Conservation (phyloP, 2,329 filamentous ascomycete species). For the Hirsutella thompsonii region DNA sequence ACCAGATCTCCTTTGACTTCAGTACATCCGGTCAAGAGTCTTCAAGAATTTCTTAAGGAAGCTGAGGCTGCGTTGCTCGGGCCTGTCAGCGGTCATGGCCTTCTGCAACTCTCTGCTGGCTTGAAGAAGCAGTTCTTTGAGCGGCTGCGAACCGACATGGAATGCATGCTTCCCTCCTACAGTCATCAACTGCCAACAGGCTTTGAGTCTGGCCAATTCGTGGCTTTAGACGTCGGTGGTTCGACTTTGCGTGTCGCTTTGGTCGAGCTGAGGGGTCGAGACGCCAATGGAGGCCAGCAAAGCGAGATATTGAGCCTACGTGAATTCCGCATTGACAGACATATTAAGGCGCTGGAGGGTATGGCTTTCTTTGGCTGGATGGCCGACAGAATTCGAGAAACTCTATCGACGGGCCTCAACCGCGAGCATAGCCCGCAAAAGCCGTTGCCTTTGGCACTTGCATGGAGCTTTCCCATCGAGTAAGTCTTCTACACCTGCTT, state of each 20-base stretch:
- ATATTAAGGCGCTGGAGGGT: constrained; percentile 44
- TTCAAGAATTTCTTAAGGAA: constrained; percentile 42
- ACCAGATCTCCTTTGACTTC: constrained; percentile 14
- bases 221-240: constrained; percentile 56
- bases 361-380: constrained; percentile 57
- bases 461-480: constrained; percentile 62
- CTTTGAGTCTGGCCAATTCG: constrained; percentile 42
- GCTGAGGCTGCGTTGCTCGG: constrained; percentile 38
- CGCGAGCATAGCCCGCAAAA: constrained; percentile 21
- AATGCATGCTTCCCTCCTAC: constrained; percentile 55
- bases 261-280: constrained; percentile 42
- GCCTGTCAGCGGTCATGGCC: constrained; percentile 30
- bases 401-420: constrained; percentile 31
- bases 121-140: constrained; percentile 43
- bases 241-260: constrained; percentile 54
- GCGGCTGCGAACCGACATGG: constrained; percentile 35
- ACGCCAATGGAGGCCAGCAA: constrained; percentile 21
- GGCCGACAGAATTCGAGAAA: constrained; percentile 45
- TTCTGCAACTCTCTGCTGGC: constrained; percentile 31
- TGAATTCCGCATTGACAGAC: constrained; percentile 41
- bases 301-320: constrained; percentile 40
- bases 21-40: constrained; percentile 13
- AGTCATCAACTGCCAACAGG: constrained; percentile 52
- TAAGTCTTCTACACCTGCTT: constrained; percentile 23
- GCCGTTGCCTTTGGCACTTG: constrained; percentile 45